Evolutionary conservation across 2,329 filamentous ascomycete genomes (phyloP).

Genomic region (Daldinia sp.): DNA sequence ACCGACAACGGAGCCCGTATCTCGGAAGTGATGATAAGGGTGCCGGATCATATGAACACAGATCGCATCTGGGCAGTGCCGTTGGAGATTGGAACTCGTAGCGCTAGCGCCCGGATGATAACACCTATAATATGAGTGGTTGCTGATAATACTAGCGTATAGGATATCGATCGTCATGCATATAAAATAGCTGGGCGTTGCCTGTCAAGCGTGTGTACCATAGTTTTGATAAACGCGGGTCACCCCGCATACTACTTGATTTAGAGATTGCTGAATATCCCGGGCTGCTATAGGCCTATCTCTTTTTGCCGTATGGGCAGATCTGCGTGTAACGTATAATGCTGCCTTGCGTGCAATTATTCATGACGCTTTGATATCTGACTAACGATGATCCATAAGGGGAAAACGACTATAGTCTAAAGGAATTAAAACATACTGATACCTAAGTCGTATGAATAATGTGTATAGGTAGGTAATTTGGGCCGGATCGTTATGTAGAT

Average conservation of each 20-base stretch:
- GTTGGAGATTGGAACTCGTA: slow-evolving; percentile 9
- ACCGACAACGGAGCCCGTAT: slow-evolving; percentile 39
- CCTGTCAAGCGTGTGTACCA: slow-evolving; percentile 5
- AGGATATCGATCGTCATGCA: slow-evolving; percentile 22
- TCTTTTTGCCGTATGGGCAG: slow-evolving; percentile 1
- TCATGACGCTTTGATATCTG: slow-evolving; percentile 21
- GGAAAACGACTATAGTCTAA: background rate
- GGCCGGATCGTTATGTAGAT: background rate
- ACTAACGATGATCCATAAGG: slow-evolving; percentile 5
- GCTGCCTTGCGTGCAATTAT: slow-evolving; percentile 16
- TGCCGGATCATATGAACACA: slow-evolving; percentile 19
- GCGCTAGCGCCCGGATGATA: slow-evolving; percentile 36
- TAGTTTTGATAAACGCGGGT: slow-evolving; percentile 18
- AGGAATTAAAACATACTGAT: background rate
- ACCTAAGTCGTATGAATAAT: background rate
- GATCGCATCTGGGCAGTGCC: background rate
- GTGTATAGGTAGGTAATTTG: background rate
- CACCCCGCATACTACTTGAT: slow-evolving; percentile 27
- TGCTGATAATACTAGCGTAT: slow-evolving; percentile 39
- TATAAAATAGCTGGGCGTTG: slow-evolving; percentile 19
- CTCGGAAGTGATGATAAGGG: slow-evolving; percentile 36
- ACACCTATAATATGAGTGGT: slow-evolving; percentile 35
- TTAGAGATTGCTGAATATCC: slow-evolving; percentile 7
- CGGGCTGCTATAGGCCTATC: background rate
- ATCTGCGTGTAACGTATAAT: slow-evolving; percentile 9